phyloP scores from a whole-genome alignment of 257 asterid genomes.

The Solanum clarkiae region DNA sequence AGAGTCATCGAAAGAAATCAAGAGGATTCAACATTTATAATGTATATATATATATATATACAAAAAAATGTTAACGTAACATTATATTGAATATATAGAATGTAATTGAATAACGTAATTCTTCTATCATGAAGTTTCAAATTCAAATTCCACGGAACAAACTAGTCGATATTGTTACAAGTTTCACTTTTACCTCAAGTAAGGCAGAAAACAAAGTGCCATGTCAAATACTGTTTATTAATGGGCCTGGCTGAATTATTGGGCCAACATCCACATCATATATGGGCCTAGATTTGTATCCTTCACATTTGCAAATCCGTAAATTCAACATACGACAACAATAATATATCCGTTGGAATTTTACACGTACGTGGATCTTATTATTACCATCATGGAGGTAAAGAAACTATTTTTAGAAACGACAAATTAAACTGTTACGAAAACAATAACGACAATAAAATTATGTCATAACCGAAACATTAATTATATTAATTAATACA shows the following conservation, averaged over 20 bases:
- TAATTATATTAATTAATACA: neutral
- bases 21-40: no score
- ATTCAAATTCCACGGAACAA: neutral
- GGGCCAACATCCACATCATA: neutral
- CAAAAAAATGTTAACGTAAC: no score
- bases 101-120: neutral
- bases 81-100: no score
- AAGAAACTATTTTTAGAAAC: neutral
- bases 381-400: neutral
- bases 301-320: neutral
- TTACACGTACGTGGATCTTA: neutral
- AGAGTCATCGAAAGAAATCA: no score
- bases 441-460: no score
- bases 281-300: neutral
- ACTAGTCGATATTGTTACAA: neutral
- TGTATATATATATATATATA: no score
- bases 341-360: neutral
- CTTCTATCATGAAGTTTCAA: accelerated
- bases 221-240: neutral
- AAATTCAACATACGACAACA: neutral
- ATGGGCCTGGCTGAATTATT: neutral
- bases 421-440: neutral
- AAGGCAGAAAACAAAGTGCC: neutral
- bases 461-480: neutral
- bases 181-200: neutral